A percentile compares a stretch with the other conserved stretches of the same genome.
These are phyloP conservation scores for Tricholoma flavovirens DNA, from an alignment of 768 basidiomycete genomes.

Conservation along the genomic window DNA sequence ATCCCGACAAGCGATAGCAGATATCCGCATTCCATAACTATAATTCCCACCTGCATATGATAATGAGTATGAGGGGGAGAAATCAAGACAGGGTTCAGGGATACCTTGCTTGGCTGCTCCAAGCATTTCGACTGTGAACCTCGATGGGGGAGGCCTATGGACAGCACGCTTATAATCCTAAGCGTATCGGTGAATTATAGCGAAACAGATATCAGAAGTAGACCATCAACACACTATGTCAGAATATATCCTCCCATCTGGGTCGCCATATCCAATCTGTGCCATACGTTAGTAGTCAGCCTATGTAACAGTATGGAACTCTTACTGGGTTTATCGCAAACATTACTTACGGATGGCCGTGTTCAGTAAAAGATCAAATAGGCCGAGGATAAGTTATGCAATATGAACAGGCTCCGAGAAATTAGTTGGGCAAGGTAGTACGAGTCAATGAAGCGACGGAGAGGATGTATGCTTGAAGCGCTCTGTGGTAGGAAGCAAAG, in stretches of 20 bases:
- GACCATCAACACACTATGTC: neutral
- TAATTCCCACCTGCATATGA: conserved; percentile 39
- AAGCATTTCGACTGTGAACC: conserved; percentile 56
- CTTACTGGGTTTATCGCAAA: neutral
- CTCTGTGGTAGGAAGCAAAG: neutral
- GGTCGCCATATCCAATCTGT: conserved; percentile 1
- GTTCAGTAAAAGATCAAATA: neutral
- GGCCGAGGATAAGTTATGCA: neutral
- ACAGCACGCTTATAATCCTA: conserved; percentile 62
- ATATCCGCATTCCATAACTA: conserved; percentile 60
- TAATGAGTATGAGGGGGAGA: neutral
- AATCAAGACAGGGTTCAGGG: neutral
- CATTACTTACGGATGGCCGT: neutral
- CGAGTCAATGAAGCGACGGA: no score
- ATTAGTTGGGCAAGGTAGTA: neutral
- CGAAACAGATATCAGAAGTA: neutral
- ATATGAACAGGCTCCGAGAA: no score
- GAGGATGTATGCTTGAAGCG: neutral
- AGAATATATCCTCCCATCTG: neutral
- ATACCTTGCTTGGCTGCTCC: conserved; percentile 54
- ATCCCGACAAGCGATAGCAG: conserved; percentile 34
- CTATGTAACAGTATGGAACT: neutral
- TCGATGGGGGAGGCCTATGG: conserved; percentile 48
- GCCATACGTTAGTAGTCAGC: neutral
- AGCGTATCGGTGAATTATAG: neutral